Evolutionary conservation across 2,329 filamentous ascomycete species (phyloP).

Genomic region (Parafenestella ontariensis): DNA sequence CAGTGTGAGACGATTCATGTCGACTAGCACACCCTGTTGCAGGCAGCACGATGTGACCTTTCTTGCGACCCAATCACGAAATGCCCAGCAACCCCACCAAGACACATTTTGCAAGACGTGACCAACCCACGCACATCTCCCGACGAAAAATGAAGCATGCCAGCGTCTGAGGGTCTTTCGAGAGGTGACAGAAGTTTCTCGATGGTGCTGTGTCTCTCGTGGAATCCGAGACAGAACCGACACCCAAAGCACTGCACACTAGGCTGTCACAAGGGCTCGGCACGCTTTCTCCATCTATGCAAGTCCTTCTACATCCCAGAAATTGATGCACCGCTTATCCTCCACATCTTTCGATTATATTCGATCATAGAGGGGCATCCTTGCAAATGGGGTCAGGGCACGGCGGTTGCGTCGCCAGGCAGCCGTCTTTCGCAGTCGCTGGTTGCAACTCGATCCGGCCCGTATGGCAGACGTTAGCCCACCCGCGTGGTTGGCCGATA

Average conservation of each 20-base stretch:
- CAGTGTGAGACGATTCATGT: background rate
- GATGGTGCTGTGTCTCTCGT: background rate
- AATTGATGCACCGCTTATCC: conserved; percentile 10
- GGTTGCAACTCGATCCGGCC: conserved; percentile 41
- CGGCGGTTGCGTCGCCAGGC: conserved; percentile 42
- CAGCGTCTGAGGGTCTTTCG: background rate
- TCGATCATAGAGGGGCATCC: conserved; percentile 8
- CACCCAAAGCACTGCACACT: background rate
- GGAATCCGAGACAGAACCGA: conserved; percentile 5
- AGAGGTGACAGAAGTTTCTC: background rate
- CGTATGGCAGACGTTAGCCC: conserved; percentile 35
- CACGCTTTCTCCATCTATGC: background rate
- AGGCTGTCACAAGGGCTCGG: conserved; percentile 6
- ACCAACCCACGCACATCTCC: conserved; percentile 22
- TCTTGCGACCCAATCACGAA: conserved; percentile 27
- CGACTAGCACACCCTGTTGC: background rate
- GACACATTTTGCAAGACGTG: conserved; percentile 29
- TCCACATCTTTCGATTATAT: conserved; percentile 12
- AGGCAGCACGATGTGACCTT: conserved; percentile 18
- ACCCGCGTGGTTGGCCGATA: conserved; percentile 34
- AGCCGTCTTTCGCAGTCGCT: conserved; percentile 22
- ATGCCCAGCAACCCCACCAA: conserved; percentile 23
- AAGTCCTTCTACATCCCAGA: background rate
- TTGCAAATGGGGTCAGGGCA: conserved; percentile 14
- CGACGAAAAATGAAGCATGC: conserved; percentile 25